Conservation (phyloP, 1,284 basidiomycete genomes). For the Ceratobasidium sp. region DNA sequence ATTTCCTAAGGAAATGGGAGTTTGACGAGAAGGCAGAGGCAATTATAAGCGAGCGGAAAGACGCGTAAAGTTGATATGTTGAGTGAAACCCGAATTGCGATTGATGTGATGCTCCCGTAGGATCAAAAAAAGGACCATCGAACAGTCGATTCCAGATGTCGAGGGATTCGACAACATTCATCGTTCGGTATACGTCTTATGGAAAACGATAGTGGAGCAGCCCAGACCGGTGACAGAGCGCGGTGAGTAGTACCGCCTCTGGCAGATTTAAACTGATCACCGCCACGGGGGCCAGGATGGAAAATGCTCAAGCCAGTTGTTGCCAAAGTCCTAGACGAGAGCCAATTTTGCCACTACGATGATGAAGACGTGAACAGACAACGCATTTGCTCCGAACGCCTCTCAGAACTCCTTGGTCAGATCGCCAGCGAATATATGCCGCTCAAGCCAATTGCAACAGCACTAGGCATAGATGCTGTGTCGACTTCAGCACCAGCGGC, state of each 20-base stretch:
- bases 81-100: too few relatives aligned
- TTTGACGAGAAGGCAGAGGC: neutral
- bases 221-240: neutral
- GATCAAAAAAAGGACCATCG: neutral
- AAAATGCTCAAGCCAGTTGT: neutral
- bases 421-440: neutral
- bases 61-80: too few relatives aligned
- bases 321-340: neutral
- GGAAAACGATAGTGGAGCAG: neutral
- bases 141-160: neutral
- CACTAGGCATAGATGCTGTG: neutral
- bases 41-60: too few relatives aligned
- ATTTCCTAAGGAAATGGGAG: neutral
- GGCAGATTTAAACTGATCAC: neutral
- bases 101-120: too few relatives aligned
- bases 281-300: neutral
- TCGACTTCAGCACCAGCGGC: neutral
- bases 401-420: neutral
- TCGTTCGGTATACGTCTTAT: neutral
- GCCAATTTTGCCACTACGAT: neutral
- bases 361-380: neutral
- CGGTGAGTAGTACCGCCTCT: neutral
- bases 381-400: neutral
- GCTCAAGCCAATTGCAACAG: neutral
- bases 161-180: neutral